phyloP scores from a whole-genome alignment of 164 flowering plant species.

The Annona squamosa region DNA sequence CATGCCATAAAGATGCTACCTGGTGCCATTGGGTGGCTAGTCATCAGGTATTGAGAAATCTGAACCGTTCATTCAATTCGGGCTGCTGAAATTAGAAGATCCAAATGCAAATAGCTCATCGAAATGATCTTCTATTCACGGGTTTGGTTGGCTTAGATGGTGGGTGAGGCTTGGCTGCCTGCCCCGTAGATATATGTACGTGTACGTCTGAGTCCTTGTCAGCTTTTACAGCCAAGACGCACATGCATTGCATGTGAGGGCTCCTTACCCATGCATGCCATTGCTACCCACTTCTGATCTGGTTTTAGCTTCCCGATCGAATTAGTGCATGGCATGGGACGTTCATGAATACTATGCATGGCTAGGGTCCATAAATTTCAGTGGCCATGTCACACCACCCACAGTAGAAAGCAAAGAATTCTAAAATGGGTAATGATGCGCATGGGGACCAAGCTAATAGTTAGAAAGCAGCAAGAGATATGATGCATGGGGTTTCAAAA shows the following conservation, averaged over 20 bases:
- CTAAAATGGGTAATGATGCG: not conserved
- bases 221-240: not conserved
- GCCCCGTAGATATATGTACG: not conserved
- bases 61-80: too few species aligned
- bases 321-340: not conserved
- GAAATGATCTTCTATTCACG: too few species aligned
- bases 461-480: not conserved
- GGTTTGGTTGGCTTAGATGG: not conserved
- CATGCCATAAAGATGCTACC: too few species aligned
- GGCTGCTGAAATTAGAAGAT: too few species aligned
- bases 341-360: not conserved
- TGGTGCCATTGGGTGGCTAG: too few species aligned
- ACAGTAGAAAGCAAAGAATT: not conserved
- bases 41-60: too few species aligned
- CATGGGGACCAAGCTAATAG: not conserved
- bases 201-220: not conserved
- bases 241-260: not conserved
- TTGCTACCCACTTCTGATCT: not conserved
- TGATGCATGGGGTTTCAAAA: not conserved
- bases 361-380: not conserved
- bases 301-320: not conserved
- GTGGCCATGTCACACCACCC: slow-evolving; percentile 2
- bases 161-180: not conserved
- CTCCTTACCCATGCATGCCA: not conserved
- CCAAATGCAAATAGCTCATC: too few species aligned